Base-by-base conservation (phyloP, 768 basidiomycete species). In the Rhizopogon sp. region DNA sequence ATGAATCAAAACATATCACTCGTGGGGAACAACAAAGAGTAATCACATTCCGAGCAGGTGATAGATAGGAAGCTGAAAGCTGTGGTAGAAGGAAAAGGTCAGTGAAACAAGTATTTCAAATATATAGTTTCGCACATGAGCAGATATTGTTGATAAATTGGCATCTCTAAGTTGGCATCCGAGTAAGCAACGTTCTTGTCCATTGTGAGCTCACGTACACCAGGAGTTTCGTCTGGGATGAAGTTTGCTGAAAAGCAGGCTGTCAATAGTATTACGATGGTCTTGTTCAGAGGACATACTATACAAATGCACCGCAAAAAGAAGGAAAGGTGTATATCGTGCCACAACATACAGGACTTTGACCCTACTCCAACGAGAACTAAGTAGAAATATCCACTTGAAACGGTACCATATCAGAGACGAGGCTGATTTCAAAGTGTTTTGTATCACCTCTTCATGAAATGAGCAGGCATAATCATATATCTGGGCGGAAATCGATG, bases 291-390 rank as follows among this genome's bases (percentile, higher is more conserved):
- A n/a, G n/a, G 33, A 54, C 55, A n/a, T 37, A 56, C 55, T 8
- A 17, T n/a, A 44, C 22, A 53, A 25, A 8, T 56, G 50, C 20
- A 33, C 16, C 14, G 6, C 33, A 17, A 56, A 31, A 28, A 56
- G 51, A 22, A 54, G 35, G 22, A 56, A 53, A 22, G 55, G 51
- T 4, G 28, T 13, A 33, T 56, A 56, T 10, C 55, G 55, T 17
- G 55, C 37, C 3, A 56, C 4, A 22, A 52, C 10, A 41, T 56
- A 56, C 28, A 56, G 22, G 35, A 53, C 3, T 29, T 56, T 56
- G 17, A 37, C 10, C 43, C 6, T 35, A 4, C 42, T 37, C 55
- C 55, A 53, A 14, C 29, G 29, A 10, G 50, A 53, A 28, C 33
- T 16, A 41, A 52, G 33, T 14, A 56, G 11, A 52, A 53, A 56